Evolutionary conservation across 306 rosid genomes (phyloP), one percentile per base, ranked within the genome.

Genomic region (Cyamopsis tetragonoloba): DNA sequence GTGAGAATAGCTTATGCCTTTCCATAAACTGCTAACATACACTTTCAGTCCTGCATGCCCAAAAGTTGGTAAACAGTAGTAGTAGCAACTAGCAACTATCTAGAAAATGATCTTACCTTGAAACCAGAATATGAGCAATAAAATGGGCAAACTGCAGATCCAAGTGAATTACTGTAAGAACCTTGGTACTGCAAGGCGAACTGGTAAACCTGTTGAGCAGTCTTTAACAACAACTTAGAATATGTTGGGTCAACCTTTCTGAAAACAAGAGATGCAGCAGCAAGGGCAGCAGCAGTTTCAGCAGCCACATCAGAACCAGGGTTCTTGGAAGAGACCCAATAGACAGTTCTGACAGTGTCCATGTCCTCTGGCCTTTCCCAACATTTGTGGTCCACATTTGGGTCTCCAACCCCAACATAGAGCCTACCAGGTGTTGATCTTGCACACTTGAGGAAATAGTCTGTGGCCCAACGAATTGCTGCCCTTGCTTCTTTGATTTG

Each of bases 291-390:
- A 0, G 95, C 91, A 0, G 96, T 93, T 81, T 93, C 98, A 39
- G 84, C 97, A 2, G 98, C 98, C 1, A 89, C 97, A 18, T 93
- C 98, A 0, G 98, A 93, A 20, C 98, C 97, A 0, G 97, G 97
- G 19, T 77, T 84, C 11, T 56, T 22, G 1, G 85, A 62, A 1
- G 98, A 89, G 44, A 93, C 88, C 22, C 78, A 89, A 30, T 86
- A 89, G 0, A 89, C 89, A 0, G 88, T 53, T 11, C 98, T 82
- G 0, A 13, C 61, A 0, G 96, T 86, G 77, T 83, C 84, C 96
- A 92, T 92, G 70, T 92, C 96, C 70, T 92, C 98, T 0, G 98
- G 96, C 42, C 98, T 83, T 38, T 88, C 98, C 98, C 98, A 93
- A 13, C 98, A 93, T 30, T 83, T 87, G 75, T 89, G 97, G 75